phyloP scores from a whole-genome alignment of 768 basidiomycete species.

The Amanita molliuscula region DNA sequence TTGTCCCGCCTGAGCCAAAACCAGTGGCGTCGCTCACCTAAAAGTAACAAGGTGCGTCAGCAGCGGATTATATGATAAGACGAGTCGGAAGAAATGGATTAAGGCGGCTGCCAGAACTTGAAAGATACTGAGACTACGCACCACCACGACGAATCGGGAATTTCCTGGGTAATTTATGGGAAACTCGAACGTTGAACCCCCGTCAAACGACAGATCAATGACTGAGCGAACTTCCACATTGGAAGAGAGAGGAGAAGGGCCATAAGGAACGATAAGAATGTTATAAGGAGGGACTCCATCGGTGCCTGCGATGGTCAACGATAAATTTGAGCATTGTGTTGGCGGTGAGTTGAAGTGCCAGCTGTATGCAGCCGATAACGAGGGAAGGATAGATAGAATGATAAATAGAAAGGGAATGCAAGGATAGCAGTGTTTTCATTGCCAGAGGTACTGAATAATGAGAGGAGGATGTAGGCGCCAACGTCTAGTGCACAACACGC shows the following conservation, averaged over 20 bases:
- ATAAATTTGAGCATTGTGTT: constrained; percentile 56
- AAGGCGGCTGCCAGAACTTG: not conserved
- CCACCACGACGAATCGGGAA: constrained; percentile 70
- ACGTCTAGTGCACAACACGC: not conserved
- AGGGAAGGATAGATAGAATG: constrained; percentile 15
- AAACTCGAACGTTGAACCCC: constrained; percentile 34
- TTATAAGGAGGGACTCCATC: constrained; percentile 59
- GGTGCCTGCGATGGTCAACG: constrained; percentile 40
- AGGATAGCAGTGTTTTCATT: not conserved
- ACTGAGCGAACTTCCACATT: constrained; percentile 56
- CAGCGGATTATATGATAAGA: not conserved
- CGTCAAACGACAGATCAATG: constrained; percentile 42
- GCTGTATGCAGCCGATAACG: constrained; percentile 26
- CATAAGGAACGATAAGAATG: constrained; percentile 57
- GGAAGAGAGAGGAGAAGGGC: constrained; percentile 48
- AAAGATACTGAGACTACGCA: constrained; percentile 27
- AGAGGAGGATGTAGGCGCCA: not conserved
- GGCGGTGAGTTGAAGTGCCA: constrained; percentile 42
- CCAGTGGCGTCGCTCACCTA: constrained; percentile 25
- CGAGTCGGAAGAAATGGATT: constrained; percentile 1
- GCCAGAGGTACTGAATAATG: too few relatives aligned
- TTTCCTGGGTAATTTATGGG: constrained; percentile 52
- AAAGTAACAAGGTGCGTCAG: not conserved
- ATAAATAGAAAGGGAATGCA: not conserved
- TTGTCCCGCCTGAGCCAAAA: constrained; percentile 71